Conservation (phyloP, 1,284 basidiomycete species). For the Volvariella volvacea region DNA sequence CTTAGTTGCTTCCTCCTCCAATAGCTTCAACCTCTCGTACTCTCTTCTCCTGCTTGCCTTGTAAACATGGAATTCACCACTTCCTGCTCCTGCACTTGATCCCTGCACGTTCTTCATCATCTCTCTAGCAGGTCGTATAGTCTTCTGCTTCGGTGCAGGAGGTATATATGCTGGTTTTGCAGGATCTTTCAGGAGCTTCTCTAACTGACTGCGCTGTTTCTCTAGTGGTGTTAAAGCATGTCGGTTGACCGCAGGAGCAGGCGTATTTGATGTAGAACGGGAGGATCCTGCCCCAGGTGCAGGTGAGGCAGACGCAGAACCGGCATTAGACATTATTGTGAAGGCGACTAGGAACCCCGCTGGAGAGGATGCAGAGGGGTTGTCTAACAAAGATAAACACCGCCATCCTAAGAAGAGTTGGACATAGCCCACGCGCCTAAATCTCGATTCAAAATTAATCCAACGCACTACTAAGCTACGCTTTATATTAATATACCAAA, state of each 20-base stretch:
- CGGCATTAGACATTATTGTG: no score
- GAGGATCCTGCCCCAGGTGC: neutral
- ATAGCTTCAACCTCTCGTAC: slow-evolving; percentile 87
- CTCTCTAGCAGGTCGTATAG: slow-evolving; percentile 73
- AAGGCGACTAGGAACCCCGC: no score
- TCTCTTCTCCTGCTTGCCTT: slow-evolving; percentile 92
- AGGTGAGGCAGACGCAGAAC: neutral
- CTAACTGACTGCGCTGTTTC: slow-evolving; percentile 71
- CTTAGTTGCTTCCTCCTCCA: slow-evolving; percentile 79
- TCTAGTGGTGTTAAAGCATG: slow-evolving; percentile 72
- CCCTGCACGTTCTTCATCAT: slow-evolving; percentile 99
- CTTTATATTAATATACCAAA: no score
- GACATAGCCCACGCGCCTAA: no score
- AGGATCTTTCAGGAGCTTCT: slow-evolving; percentile 83
- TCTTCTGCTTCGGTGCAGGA: slow-evolving; percentile 69
- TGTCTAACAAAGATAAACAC: no score
- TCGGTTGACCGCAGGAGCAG: slow-evolving; percentile 29
- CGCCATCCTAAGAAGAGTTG: no score
- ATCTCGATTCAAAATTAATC: no score
- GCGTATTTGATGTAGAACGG: slow-evolving; percentile 13
- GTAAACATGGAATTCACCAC: slow-evolving; percentile 97
- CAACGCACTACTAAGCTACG: no score
- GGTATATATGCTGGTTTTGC: slow-evolving; percentile 76
- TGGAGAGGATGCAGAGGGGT: no score
- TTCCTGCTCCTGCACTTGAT: slow-evolving; percentile 88